A percentile compares a stretch with the other conserved stretches of the same genome.
Evolutionary conservation across 2,329 filamentous ascomycete species (phyloP).

Genomic region (Verticillium zaregamsianum): DNA sequence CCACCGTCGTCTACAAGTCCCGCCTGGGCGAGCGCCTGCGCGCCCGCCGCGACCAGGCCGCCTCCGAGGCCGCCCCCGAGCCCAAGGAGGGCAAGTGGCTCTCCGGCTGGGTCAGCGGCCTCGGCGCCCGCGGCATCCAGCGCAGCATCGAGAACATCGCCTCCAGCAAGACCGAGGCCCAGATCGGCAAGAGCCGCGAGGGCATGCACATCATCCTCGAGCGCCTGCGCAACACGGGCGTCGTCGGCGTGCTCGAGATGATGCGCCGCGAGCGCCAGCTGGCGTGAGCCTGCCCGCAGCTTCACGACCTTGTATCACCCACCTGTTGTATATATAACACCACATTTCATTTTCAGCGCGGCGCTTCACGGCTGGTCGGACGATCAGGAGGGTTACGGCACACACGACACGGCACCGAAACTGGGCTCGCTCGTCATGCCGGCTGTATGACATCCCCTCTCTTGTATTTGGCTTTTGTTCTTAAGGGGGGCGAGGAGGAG

Average conservation of each 20-base stretch:
- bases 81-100: conserved; percentile 46
- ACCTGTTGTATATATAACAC: conserved; percentile 16
- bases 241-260: conserved; percentile 55
- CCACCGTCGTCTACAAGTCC: conserved; percentile 70
- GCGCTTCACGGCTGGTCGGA: conserved; percentile 1
- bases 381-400: conserved; percentile 1
- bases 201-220: conserved; percentile 81
- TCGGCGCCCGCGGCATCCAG: conserved; percentile 69
- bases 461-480: conserved; percentile 21
- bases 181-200: conserved; percentile 75
- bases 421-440: conserved; percentile 11
- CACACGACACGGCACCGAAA: conserved; percentile 5
- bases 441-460: conserved; percentile 33
- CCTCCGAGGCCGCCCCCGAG: conserved; percentile 29
- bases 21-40: conserved; percentile 66
- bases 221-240: conserved; percentile 55
- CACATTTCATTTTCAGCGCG: not conserved
- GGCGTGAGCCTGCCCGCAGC: conserved; percentile 2
- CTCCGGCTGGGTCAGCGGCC: conserved; percentile 48
- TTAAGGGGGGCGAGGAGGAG: not conserved
- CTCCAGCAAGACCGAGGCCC: conserved; percentile 71
- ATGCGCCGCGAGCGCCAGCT: conserved; percentile 37
- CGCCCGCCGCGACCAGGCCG: conserved; percentile 44
- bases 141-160: conserved; percentile 76
- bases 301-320: not conserved